Percentiles rank a stretch among this genome's conserved stretches.
Evolutionary conservation across 176 grass and related monocot genomes (phyloP).

Genomic region (Oryza rufipogon): DNA sequence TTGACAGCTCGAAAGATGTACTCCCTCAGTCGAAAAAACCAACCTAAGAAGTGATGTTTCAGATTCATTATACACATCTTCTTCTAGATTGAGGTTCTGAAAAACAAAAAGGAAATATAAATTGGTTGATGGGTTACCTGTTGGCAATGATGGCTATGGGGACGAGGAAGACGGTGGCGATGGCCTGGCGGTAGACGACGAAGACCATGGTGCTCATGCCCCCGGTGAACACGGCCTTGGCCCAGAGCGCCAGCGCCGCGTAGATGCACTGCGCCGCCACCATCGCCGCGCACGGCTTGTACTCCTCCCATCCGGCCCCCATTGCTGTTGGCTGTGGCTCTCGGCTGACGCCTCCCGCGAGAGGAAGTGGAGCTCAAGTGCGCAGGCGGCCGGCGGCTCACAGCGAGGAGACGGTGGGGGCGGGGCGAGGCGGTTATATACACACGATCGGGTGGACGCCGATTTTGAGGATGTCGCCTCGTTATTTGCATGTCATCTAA

Average conservation of each 20-base stretch:
- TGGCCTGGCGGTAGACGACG: conserved; percentile 74
- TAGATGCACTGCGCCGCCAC: conserved; percentile 72
- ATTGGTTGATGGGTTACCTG: conserved; percentile 11
- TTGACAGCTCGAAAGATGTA: neutral
- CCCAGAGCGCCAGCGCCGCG: conserved; percentile 58
- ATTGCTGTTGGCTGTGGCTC: neutral
- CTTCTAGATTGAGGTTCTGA: no score
- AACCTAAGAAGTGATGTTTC: no score
- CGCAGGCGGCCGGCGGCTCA: neutral
- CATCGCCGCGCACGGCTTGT: conserved; percentile 78
- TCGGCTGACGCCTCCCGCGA: neutral
- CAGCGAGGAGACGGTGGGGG: neutral
- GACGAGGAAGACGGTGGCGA: conserved; percentile 51
- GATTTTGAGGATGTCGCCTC: no score
- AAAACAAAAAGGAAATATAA: neutral
- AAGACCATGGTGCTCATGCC: conserved; percentile 82
- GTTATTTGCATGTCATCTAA: no score
- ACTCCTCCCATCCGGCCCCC: conserved; percentile 43
- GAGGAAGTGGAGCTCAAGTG: neutral
- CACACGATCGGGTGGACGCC: no score
- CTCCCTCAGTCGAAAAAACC: no score
- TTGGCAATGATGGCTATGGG: conserved; percentile 46
- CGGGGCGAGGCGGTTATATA: neutral
- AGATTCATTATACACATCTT: no score
- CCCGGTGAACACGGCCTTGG: conserved; percentile 61